Evolutionary conservation across 2,329 filamentous ascomycete genomes (phyloP), one percentile per base, ranked within the genome.

Genomic region (Chrysoporthe cubensis): DNA sequence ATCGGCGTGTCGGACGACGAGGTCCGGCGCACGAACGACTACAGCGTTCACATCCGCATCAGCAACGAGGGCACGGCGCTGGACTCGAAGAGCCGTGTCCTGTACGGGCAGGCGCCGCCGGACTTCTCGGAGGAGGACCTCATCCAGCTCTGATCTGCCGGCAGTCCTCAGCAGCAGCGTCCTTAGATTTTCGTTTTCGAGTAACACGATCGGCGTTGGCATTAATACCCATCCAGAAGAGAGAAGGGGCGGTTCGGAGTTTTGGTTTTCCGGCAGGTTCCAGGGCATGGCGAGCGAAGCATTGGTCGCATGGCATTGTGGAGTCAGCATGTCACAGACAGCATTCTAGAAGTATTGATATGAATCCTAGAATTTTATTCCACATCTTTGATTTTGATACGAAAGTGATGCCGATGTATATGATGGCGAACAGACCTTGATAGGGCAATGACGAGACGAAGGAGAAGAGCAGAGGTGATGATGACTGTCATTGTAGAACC

Each of bases 1-100:
- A 79, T 98, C 5, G 96, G 96, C 5, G 87, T 99, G 67, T 94
- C 92, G 72, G 93, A 97, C 73, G 95, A 98, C 73, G 96, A 99
- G 81, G 91, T 98, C 57, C 85, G 85, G 74, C 85, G 92, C 46
- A 97, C 94, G 7, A 86, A 90, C 71, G 84, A 85, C 60, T 91
- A 94, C 76, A 95, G 90, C 75, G 88, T 92, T 68, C 84, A 88
- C 70, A 91, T 98, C 64, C 97, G 94, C 92, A 94, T 98, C 76
- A 97, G 92, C 74, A 97, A 97, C 78, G 91, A 96, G 77, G 94
- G 94, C 68, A 94, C 95, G 26, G 92, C 93, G 11, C 82, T 98
- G 73, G 93, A 97, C 80, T 91, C 89, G 66, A 94, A 93, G 78
- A 88, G 88, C 42, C 88, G 91, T 21, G 93, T 97, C 5, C 88